Base-by-base conservation (phyloP, 306 rosid genomes). In the Acacia crassicarpa region DNA sequence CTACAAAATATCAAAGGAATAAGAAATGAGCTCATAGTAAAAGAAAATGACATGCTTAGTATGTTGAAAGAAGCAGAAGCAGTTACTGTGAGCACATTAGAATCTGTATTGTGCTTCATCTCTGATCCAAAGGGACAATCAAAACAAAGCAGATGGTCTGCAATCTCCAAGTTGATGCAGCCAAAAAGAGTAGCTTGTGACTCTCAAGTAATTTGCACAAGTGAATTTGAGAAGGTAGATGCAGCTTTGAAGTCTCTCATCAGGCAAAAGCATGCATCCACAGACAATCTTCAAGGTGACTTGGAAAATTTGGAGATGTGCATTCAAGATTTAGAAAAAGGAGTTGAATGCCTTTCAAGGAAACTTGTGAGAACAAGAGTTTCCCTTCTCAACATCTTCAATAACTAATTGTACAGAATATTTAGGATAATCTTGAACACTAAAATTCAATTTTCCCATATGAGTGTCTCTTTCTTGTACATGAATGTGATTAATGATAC, bases 41-140 rank as follows among this genome's bases (percentile, higher is more conserved):
- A 69, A 38, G 84, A 77, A 5, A 59, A 77, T 1, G 71, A 67
- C 17, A 77, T 77, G 72, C 63, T 76, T 72, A 58, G 44, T 53
- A 86, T 62, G 69, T 49, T 83, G 58, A 80, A 83, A 77, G 86
- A 86, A 83, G 77, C 80, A 65, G 84, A 82, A 86, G 82, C 78
- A 53, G 77, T 86, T 56, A 86, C 86, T 12, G 0, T 74, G 75
- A 74, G 71, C 41, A 80, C 63, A 2, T 62, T 87, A 45, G 85
- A 84, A 69, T 74, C 84, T 51, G 63, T 87, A 76, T 69, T 87
- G 74, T n/a, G 32, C 73, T 87, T 84, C 73, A 48, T 87, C 30
- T 74, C 81, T 54, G 80, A 54, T 4, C 4, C 80, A n/a, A 81
- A 81, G 67, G 78, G 78, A 73, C 87, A 83, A 73, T 83, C 83